Base-by-base conservation (phyloP, 306 rosid species). In the Alnus rubra region DNA sequence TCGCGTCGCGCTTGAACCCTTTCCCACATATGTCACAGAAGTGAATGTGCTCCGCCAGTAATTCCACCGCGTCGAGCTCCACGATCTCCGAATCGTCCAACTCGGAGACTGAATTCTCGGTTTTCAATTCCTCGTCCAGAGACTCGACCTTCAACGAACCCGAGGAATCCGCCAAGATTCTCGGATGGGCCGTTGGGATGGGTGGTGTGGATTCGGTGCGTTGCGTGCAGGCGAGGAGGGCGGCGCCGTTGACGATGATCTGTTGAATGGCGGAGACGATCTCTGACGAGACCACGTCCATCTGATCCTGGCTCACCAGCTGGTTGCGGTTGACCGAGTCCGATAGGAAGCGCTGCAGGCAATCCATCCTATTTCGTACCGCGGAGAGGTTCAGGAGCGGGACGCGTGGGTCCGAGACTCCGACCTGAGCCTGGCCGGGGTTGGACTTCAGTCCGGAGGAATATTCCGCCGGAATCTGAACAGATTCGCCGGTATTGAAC, bases 21-120 rank as follows among this genome's bases (percentile, higher is more conserved):
- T 94, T 94, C 11, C 98, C 98, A 72, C 98, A 94, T 31, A 92
- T 89, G 74, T 94, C 97, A 76, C 98, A 94, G 84, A 89, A 87
- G 70, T 94, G 98, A 55, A 89, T 59, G 85, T 89, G 93, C 79
- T 92, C 93, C 2, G 89, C 97, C 4, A 94, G 92, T 60, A 94
- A 35, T 50, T 94, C 95, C 73, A 86, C 74, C 12, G 97, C 91
- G 49, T 94, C 98, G 23, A 92, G 84, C 87, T 94, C 97, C 81
- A 89, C 90, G 59, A 92, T 86, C 71, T 89, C 97, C 6, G 77
- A 37, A 28, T 87, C 88, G 3, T 2, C 60, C 12, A 48, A 42
- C 47, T 74, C 86, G 10, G 2, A 30, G 15, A 53, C 76, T 4
- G 9, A 50, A n/a, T 65, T 47, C 12, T 81, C 79, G 45, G 9